phyloP scores from a whole-genome alignment of 2,329 filamentous ascomycete species.

The Fonsecaea multimorphosa region DNA sequence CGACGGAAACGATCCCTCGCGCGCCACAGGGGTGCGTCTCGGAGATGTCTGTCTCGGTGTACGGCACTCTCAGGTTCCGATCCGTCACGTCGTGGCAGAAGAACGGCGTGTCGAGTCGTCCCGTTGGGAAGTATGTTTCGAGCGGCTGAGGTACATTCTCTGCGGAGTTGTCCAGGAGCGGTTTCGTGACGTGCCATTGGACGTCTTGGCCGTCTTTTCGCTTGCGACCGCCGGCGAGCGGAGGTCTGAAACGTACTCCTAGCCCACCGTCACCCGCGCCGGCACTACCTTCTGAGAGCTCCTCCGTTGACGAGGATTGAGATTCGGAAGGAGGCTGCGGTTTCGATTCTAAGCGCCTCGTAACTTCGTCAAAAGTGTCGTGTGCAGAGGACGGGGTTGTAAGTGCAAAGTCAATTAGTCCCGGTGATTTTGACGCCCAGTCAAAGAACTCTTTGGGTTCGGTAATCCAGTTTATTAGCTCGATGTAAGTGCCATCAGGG shows the following conservation, averaged over 20 bases:
- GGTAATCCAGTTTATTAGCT: conserved; percentile 40
- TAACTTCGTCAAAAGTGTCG: conserved; percentile 31
- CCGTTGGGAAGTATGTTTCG: conserved; percentile 27
- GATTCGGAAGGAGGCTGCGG: neutral
- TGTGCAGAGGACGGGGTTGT: conserved; percentile 35
- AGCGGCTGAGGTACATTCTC: conserved; percentile 24
- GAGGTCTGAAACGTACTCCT: conserved; percentile 32
- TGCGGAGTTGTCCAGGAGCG: conserved; percentile 23
- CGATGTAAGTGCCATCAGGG: conserved; percentile 40
- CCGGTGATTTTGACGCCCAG: conserved; percentile 38
- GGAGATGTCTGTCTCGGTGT: conserved; percentile 25
- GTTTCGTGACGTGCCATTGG: conserved; percentile 36
- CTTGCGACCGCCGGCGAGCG: conserved; percentile 34
- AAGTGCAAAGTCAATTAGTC: conserved; percentile 40
- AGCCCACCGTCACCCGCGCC: conserved; percentile 29
- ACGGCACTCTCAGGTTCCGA: conserved; percentile 42
- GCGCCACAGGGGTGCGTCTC: conserved; percentile 37
- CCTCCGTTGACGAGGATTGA: neutral
- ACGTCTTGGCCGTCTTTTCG: conserved; percentile 38
- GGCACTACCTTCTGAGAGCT: neutral
- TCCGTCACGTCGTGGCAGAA: conserved; percentile 41
- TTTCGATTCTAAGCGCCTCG: conserved; percentile 20
- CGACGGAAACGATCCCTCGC: conserved; percentile 34
- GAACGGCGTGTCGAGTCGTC: conserved; percentile 37
- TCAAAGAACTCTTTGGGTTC: conserved; percentile 36